Conservation (phyloP, 352 stramenopile species). For the Phytophthora europaea region DNA sequence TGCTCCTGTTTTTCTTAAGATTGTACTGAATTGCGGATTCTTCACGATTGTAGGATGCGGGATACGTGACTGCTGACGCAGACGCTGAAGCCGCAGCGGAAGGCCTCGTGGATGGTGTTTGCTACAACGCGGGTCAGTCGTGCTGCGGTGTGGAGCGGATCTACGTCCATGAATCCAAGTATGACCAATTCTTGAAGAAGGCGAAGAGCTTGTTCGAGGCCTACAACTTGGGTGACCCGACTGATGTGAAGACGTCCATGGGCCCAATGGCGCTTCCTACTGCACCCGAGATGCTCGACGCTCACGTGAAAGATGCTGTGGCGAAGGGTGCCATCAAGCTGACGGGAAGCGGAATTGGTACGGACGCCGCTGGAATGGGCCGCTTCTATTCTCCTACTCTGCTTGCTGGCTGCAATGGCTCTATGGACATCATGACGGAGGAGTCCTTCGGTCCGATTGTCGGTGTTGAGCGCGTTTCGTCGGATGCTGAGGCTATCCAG, state of each 20-base stretch:
- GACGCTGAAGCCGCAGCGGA: constrained; percentile 75
- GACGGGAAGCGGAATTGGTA: constrained; percentile 53
- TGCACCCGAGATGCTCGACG: constrained; percentile 57
- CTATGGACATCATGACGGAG: constrained; percentile 85
- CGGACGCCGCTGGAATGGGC: constrained; percentile 59
- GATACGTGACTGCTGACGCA: constrained; percentile 78
- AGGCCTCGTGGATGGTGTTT: constrained; percentile 79
- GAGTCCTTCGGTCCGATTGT: constrained; percentile 90
- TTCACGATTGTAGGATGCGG: constrained; percentile 57
- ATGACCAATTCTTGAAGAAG: constrained; percentile 81
- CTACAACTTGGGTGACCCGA: constrained; percentile 75
- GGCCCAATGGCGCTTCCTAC: constrained; percentile 77
- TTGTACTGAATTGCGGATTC: neutral
- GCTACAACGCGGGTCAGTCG: constrained; percentile 89
- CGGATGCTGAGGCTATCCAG: constrained; percentile 76
- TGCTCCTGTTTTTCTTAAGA: neutral
- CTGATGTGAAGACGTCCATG: constrained; percentile 66
- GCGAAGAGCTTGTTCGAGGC: constrained; percentile 72
- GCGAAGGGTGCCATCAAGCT: constrained; percentile 73
- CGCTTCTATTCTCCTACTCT: constrained; percentile 87
- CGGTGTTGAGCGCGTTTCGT: constrained; percentile 75
- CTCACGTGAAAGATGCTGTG: constrained; percentile 77
- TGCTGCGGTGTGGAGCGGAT: constrained; percentile 88
- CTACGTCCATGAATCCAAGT: constrained; percentile 86
- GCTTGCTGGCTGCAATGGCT: constrained; percentile 68